phyloP scores from a whole-genome alignment of 805 yeast genomes.

The Saccharomycopsis sp. region DNA sequence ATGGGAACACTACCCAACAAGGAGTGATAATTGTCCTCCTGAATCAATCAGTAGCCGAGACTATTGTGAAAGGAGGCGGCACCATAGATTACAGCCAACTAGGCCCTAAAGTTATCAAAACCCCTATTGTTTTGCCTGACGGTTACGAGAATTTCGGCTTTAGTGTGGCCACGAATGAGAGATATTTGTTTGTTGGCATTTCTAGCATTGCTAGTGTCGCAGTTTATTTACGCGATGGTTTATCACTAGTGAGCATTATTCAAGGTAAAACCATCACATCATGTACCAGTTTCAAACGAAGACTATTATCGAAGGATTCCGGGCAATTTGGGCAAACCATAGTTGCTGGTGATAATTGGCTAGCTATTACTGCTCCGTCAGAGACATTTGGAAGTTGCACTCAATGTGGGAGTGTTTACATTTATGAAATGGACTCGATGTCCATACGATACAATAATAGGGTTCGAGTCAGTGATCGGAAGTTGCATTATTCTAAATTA shows the following conservation, averaged over 20 bases:
- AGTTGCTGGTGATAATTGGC: slow-evolving; percentile 24
- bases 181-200: slow-evolving; percentile 31
- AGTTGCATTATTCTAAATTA: not conserved
- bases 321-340: slow-evolving; percentile 27
- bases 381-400: slow-evolving; percentile 26
- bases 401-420: slow-evolving; percentile 37
- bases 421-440: slow-evolving; percentile 25
- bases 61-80: slow-evolving; percentile 19
- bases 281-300: not conserved
- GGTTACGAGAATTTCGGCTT: slow-evolving; percentile 39
- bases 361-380: slow-evolving; percentile 30
- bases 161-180: slow-evolving; percentile 26
- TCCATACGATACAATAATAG: not conserved
- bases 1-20: slow-evolving; percentile 25
- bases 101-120: not conserved
- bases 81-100: not conserved
- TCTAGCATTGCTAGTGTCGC: slow-evolving; percentile 34
- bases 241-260: not conserved
- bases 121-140: not conserved
- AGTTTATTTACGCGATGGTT: slow-evolving; percentile 24
- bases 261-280: not conserved
- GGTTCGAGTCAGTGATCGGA: not conserved
- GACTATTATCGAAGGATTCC: slow-evolving; percentile 24
- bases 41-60: slow-evolving; percentile 23
- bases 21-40: slow-evolving; percentile 33